Evolutionary conservation across 2,329 filamentous ascomycete genomes (phyloP).

Genomic region (Daldinia sp.): DNA sequence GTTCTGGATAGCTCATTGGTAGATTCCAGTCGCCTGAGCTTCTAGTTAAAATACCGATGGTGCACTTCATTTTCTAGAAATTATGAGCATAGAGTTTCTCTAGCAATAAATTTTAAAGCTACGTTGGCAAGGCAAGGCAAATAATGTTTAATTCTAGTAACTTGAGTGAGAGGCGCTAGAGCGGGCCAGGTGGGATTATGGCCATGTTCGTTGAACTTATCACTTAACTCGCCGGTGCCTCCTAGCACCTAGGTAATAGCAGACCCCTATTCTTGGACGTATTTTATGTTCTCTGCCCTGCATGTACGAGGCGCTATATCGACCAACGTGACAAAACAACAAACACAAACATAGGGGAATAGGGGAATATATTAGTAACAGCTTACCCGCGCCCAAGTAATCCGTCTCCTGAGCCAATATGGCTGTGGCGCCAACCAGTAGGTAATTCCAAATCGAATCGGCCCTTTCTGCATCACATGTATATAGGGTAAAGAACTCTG

Average conservation of each 20-base stretch:
- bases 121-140: too few species aligned
- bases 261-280: not conserved
- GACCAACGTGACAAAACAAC: not conserved
- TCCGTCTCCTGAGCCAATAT: not conserved
- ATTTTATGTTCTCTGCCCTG: not conserved
- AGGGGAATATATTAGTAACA: not conserved
- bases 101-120: too few species aligned
- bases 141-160: not conserved
- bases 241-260: not conserved
- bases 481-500: not conserved
- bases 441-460: slow-evolving; percentile 33
- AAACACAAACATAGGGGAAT: not conserved
- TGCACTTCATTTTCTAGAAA: too few species aligned
- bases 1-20: not conserved
- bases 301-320: not conserved
- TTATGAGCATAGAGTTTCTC: too few species aligned
- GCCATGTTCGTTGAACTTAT: not conserved
- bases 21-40: not conserved
- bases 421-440: not conserved
- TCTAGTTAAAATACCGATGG: too few species aligned
- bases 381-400: too few species aligned
- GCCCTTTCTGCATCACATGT: slow-evolving; percentile 13
- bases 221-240: not conserved
- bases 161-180: not conserved
- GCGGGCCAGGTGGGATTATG: not conserved